These are phyloP conservation scores for Closterium sp. DNA, from an alignment of 139 green algal genomes.

Conservation along the genomic window DNA sequence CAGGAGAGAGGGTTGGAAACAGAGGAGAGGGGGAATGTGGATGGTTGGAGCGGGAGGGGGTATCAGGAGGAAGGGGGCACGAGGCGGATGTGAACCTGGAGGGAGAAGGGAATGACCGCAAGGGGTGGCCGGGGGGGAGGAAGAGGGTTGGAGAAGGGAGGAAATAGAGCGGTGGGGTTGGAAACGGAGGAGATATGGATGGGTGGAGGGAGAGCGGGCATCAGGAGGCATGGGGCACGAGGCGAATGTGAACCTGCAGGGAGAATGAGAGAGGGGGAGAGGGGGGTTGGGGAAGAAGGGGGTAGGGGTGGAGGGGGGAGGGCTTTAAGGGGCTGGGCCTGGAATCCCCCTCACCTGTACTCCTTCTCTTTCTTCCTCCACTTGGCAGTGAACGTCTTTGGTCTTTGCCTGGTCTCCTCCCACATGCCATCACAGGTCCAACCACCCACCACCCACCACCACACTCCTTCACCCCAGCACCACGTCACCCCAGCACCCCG, in stretches of 20 bases:
- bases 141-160: neutral
- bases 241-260: slow-evolving; percentile 9
- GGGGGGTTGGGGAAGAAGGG: neutral
- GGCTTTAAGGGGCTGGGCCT: neutral
- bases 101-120: too few relatives aligned
- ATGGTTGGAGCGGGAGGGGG: too few relatives aligned
- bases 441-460: too few relatives aligned
- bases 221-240: slow-evolving; percentile 26
- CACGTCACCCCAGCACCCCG: too few relatives aligned
- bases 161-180: neutral
- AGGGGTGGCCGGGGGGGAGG: too few relatives aligned
- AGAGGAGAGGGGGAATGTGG: too few relatives aligned
- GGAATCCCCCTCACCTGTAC: neutral
- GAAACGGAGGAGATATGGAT: too few relatives aligned
- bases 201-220: neutral
- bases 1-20: too few relatives aligned
- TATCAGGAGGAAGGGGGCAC: too few relatives aligned
- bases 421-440: too few relatives aligned
- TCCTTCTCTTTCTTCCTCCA: neutral
- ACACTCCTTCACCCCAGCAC: too few relatives aligned
- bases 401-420: neutral
- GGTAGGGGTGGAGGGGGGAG: neutral
- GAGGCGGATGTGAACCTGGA: too few relatives aligned
- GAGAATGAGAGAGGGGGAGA: neutral
- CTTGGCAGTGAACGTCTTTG: slow-evolving; percentile 19